Base-by-base conservation (phyloP, 2,329 filamentous ascomycete genomes). In the Alternaria metachromatica region DNA sequence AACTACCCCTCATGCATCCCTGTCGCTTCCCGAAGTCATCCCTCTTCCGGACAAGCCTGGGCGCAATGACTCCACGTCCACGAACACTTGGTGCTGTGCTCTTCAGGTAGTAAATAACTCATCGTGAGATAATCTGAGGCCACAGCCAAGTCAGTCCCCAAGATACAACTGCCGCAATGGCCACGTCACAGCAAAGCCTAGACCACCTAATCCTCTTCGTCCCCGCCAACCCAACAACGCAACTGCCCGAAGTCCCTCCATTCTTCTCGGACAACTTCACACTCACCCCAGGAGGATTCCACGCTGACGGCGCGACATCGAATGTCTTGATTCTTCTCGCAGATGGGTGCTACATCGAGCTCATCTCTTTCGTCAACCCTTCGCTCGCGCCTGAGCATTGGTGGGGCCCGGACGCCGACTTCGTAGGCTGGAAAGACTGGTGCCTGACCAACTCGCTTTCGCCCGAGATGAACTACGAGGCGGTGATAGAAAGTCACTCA, bases 161-260 rank as follows among this genome's bases (percentile, higher is more conserved):
- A 30, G 6, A 25, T 6, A n/a, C 15, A 13, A 43, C 7, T 5
- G 48, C 21, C 12, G 37, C 43, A 13, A 62, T 62, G 60, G 23
- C 50, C 18, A 10, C 55, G 10, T 30, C 26, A 25, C 21, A 18
- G n/a, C 70, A 75, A 37, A 74, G 78, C 43, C 78, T 91, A 13
- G 89, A 92, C 76, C 89, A 92, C 72, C 84, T 91, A 59, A 86
- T 91, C 65, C 82, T 92, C 58, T 84, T 91, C 3, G 79, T 91
- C 4, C 86, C 89, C 0, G 82, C 86, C 85, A 1, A 83, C 85
- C 81, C 83, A 21, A 79, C 89, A 5, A 67, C 76, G 3, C 70
- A 80, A 81, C 62, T 71, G 13, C 76, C 76, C 9, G 46, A 64
- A 10, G 56, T 78, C 15, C 74, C 76, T 15, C 13, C 87, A 3